Conservation (phyloP, 495 filamentous ascomycete species). For the Baudoinia panamericana region DNA sequence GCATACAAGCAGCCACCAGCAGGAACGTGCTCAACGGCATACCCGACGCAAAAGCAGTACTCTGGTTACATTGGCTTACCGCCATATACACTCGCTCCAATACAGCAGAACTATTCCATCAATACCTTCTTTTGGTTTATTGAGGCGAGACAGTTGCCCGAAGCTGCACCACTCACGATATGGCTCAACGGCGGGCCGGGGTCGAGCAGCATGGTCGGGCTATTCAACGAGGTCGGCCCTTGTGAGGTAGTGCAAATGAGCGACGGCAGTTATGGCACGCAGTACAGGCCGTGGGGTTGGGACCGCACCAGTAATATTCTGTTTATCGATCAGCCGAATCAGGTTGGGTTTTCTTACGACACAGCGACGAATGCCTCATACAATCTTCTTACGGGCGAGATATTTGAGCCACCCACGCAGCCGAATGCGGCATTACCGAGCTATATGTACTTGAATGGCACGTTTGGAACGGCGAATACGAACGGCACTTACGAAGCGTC, state of each 20-base stretch:
- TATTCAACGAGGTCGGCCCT: conserved; percentile 33
- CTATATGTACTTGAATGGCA: conserved; percentile 46
- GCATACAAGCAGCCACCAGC: conserved; percentile 43
- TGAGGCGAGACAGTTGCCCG: conserved; percentile 31
- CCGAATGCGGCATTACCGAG: conserved; percentile 25
- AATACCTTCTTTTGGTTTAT: conserved; percentile 40
- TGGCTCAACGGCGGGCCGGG: conserved; percentile 59
- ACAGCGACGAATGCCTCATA: conserved; percentile 28
- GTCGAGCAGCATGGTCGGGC: conserved; percentile 29
- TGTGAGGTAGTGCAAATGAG: conserved; percentile 30
- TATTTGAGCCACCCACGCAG: conserved; percentile 15
- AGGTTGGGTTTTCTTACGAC: conserved; percentile 35
- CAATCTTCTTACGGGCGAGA: conserved; percentile 25
- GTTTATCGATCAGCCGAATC: conserved; percentile 33
- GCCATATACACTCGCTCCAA: conserved; percentile 36
- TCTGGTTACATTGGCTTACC: conserved; percentile 37
- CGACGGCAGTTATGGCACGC: conserved; percentile 28
- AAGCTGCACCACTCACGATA: conserved; percentile 32
- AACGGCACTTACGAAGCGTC: conserved; percentile 31
- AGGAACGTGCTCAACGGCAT: conserved; percentile 31
- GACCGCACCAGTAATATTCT: conserved; percentile 32
- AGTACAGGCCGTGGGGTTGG: conserved; percentile 29
- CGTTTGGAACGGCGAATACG: conserved; percentile 41
- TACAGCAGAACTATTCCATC: conserved; percentile 48
- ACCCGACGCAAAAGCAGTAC: conserved; percentile 26